Evolutionary conservation across 164 flowering plant genomes (phyloP), one percentile per base, ranked within the genome.

Genomic region (Aristolochia californica): DNA sequence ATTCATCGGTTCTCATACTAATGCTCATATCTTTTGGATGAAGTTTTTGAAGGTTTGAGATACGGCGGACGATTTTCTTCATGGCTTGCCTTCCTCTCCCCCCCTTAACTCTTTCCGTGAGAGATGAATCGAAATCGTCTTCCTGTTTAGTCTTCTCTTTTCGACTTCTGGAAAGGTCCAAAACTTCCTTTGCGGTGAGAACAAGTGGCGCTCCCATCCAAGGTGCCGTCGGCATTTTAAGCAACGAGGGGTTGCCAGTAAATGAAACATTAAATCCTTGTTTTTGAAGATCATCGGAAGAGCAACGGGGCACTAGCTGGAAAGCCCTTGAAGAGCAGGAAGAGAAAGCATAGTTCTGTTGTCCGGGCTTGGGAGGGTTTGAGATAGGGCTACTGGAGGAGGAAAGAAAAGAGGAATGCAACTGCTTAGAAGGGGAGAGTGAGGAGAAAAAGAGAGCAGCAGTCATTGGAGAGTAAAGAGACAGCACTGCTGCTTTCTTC

Each of bases 151-250:
- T 53, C 28, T 56, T 72, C 25, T 59, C 59, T 23, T 50, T 43
- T 55, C 44, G 72, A 22, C 65, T 60, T 50, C 66, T 75, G 5
- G 78, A 70, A 30, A 70, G 59, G 65, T 80, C 75, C 13, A 78
- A 26, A 30, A 80, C 70, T 56, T 81, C 75, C 60, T 74, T 70
- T 23, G 83, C 73, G 52, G 76, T 80, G 44, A 81, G 72, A 56
- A 83, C 68, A 25, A 81, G 75, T 23, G 87, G 88, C 45, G 69
- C 69, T 27, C 57, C 77, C 85, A 88, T 84, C 98, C 98, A 84
- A 40, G 96, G 98, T 43, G 98, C 75, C 10, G 91, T 80, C n/a
- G 91, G 94, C 69, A 77, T 66, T 68, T 79, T 85, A 28, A 77
- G 21, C 3, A 27, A n/a, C 14, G 38, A 27, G 50, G 52, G 61